Base-by-base conservation (phyloP, 2,329 filamentous ascomycete genomes). In the Talaromyces albobiverticillius region DNA sequence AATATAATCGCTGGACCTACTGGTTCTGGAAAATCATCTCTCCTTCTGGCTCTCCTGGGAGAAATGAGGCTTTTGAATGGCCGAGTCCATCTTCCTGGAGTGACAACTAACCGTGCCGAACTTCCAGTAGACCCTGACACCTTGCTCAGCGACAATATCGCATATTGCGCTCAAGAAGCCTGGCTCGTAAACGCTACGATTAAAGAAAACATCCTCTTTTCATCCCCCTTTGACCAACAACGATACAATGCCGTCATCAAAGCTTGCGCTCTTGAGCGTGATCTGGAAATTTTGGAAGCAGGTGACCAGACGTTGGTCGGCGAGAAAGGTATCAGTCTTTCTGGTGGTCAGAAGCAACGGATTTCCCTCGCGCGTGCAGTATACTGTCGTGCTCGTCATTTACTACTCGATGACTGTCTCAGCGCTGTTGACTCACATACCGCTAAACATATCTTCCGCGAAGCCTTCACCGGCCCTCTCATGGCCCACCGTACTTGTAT, bases 341-440 rank as follows among this genome's bases (percentile, higher is more conserved):
- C 94, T 6, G 94, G 94, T 59, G 94, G 94, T 6, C 94, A 99
- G 73, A 97, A 97, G 74, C 94, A 99, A 72, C 87, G 94, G 55
- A 97, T 99, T 49, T 96, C 93, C 13, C 81, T 99, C 42, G 94
- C 94, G n/a, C 86, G 94, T 61, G 94, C 94, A 1, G 81, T 99
- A n/a, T 99, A 99, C 73, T 96, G 90, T 60, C 93, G 90, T 71
- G 95, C 92, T 5, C 87, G 87, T 51, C 93, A 97, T 70, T 76
- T 99, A 14, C 81, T 99, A 10, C 80, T 99, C 47, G 94, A 99
- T 66, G 94, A 99, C 70, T 96, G 95, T 59, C 80, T 99, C 41
- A 96, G 92, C 67, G 94, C 94, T 25, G 94, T 99, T 31, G 94
- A 99, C 70, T 95, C 94, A 3, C 94, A 99, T 64, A 97, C 94